A percentile compares a stretch with the other conserved stretches of the same genome.
Evolutionary conservation across 2,329 filamentous ascomycete species (phyloP).

Genomic region (Ophiobolus disseminans): DNA sequence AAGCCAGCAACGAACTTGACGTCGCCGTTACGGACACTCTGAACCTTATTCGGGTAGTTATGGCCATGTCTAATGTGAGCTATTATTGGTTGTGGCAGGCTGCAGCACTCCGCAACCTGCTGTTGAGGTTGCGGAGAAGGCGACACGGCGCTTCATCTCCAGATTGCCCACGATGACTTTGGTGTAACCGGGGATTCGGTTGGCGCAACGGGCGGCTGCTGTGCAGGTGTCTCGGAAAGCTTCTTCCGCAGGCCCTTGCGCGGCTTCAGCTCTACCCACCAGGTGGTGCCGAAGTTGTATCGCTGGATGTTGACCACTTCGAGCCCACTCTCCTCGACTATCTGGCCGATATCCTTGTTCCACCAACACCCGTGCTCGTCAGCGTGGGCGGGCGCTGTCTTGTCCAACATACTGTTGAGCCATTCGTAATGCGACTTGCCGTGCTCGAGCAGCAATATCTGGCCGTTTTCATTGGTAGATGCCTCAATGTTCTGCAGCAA

Average conservation of each 20-base stretch:
- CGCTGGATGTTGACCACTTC: conserved; percentile 56
- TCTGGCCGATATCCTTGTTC: conserved; percentile 59
- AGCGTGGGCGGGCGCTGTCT: conserved; percentile 55
- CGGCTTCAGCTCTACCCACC: conserved; percentile 57
- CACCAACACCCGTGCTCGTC: conserved; percentile 60
- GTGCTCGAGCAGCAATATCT: conserved; percentile 59
- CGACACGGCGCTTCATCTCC: conserved; percentile 33
- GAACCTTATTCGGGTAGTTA: not conserved
- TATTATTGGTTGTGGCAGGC: conserved; percentile 10
- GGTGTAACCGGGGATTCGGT: conserved; percentile 28
- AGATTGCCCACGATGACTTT: conserved; percentile 45
- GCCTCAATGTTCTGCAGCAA: conserved; percentile 55
- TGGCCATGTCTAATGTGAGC: not conserved
- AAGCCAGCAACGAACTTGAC: conserved; percentile 14
- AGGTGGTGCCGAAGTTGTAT: conserved; percentile 58
- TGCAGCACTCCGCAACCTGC: conserved; percentile 13
- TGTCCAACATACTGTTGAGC: conserved; percentile 57
- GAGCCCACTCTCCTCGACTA: conserved; percentile 57
- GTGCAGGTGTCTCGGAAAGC: conserved; percentile 13
- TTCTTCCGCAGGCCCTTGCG: conserved; percentile 37
- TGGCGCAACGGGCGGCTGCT: conserved; percentile 22
- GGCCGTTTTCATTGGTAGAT: conserved; percentile 51
- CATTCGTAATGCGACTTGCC: conserved; percentile 57
- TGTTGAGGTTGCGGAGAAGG: conserved; percentile 15
- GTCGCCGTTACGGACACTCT: conserved; percentile 8